A percentile compares a stretch with the other conserved stretches of the same genome.
These are phyloP conservation scores for Penicillium sp. DNA, from an alignment of 2,329 filamentous ascomycete species.

Conservation along the genomic window DNA sequence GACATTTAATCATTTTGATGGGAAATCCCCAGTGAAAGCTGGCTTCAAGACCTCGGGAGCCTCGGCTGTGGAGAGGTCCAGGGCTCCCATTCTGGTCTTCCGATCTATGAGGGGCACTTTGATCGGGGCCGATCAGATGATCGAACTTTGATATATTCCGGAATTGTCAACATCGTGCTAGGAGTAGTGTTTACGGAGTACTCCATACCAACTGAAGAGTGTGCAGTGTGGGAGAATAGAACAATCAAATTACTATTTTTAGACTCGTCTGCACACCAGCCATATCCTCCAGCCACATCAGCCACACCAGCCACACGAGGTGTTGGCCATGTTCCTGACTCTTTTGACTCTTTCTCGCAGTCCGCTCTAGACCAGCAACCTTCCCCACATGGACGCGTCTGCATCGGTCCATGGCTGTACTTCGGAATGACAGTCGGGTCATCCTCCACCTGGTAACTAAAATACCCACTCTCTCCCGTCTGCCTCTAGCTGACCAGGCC, in stretches of 20 bases:
- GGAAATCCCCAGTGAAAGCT: no score
- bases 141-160: no score
- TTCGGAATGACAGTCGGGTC: slow-evolving; percentile 63
- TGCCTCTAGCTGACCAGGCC: not conserved
- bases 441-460: slow-evolving; percentile 74
- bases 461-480: slow-evolving; percentile 33
- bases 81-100: no score
- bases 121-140: no score
- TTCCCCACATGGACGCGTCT: slow-evolving; percentile 9
- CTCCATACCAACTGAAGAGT: no score
- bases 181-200: no score
- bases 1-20: no score
- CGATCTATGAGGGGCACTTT: no score
- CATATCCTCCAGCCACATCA: not conserved
- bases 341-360: not conserved
- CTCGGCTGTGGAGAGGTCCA: no score
- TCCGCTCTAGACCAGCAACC: not conserved
- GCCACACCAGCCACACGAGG: not conserved
- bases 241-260: not conserved
- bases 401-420: slow-evolving; percentile 21
- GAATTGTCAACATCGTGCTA: no score
- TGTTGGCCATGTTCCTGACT: not conserved
- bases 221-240: not conserved
- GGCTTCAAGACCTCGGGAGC: no score
- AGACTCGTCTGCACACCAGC: not conserved